Conservation (phyloP, 805 yeast species). For the Teunomyces panamensis region DNA sequence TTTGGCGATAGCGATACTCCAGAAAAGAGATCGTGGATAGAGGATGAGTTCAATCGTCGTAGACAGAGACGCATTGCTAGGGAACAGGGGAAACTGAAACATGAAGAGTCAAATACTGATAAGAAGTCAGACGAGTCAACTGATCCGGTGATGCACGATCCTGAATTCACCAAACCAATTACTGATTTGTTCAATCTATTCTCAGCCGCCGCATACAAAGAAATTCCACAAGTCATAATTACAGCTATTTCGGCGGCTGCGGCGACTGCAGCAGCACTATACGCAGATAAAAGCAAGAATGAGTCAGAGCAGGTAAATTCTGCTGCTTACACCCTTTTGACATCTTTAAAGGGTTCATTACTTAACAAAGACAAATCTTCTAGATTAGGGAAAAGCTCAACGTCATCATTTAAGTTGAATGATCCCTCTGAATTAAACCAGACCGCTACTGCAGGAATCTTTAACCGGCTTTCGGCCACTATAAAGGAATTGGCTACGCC, state of each 20-base stretch:
- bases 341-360: constrained; percentile 17
- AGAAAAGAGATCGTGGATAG: constrained; percentile 66
- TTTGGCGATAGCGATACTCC: constrained; percentile 61
- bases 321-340: constrained; percentile 21
- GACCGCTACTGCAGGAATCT: constrained; percentile 2
- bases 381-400: not conserved
- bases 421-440: not conserved
- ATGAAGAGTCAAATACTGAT: constrained; percentile 17
- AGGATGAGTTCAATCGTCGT: constrained; percentile 65
- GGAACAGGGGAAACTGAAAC: constrained; percentile 14
- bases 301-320: constrained; percentile 22
- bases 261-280: constrained; percentile 37
- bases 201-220: constrained; percentile 30
- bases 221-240: constrained; percentile 31
- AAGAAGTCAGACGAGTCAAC: constrained; percentile 14
- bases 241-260: constrained; percentile 36
- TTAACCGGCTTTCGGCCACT: constrained; percentile 1
- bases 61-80: constrained; percentile 51
- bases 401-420: not conserved
- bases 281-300: constrained; percentile 19
- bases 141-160: constrained; percentile 16
- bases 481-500: constrained; percentile 2
- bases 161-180: constrained; percentile 22
- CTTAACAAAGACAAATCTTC: not conserved
- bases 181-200: constrained; percentile 36